Evolutionary conservation across 306 rosid genomes (phyloP).

Genomic region (Gynostemma pentaphyllum): DNA sequence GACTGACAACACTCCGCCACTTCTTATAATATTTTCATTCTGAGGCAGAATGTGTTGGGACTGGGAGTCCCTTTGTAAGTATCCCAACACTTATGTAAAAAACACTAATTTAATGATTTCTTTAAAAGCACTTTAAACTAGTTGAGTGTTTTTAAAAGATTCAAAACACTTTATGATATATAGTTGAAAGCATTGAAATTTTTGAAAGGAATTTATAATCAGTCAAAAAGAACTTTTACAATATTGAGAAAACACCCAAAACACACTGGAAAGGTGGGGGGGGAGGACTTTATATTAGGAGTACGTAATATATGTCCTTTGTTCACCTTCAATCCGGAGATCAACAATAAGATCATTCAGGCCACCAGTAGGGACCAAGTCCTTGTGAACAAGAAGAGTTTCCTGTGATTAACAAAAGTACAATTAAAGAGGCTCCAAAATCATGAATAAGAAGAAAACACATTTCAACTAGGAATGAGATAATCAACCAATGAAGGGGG

Average conservation of each 20-base stretch:
- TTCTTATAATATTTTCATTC: not conserved
- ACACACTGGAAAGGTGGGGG: too few relatives aligned
- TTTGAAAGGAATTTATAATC: too few relatives aligned
- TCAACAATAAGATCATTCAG: slow-evolving; percentile 54
- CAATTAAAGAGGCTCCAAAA: not conserved
- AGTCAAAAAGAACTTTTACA: too few relatives aligned
- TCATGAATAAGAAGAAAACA: not conserved
- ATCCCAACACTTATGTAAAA: too few relatives aligned
- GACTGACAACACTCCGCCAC: not conserved
- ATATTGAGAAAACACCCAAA: too few relatives aligned
- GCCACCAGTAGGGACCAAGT: slow-evolving; percentile 31
- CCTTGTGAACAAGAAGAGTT: slow-evolving; percentile 91
- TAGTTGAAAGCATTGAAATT: too few relatives aligned
- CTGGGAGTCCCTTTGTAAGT: too few relatives aligned
- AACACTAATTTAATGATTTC: too few relatives aligned
- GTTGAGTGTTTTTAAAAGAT: too few relatives aligned
- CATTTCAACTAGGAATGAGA: not conserved
- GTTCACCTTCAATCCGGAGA: slow-evolving; percentile 52
- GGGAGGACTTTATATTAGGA: not conserved
- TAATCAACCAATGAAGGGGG: not conserved
- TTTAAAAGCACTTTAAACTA: too few relatives aligned
- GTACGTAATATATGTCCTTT: not conserved
- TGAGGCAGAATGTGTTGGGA: not conserved
- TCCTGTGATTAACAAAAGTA: slow-evolving; percentile 46
- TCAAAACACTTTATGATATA: too few relatives aligned